Evolutionary conservation across 331 rosid genomes (phyloP).

Genomic region (Dryas integrifolia): DNA sequence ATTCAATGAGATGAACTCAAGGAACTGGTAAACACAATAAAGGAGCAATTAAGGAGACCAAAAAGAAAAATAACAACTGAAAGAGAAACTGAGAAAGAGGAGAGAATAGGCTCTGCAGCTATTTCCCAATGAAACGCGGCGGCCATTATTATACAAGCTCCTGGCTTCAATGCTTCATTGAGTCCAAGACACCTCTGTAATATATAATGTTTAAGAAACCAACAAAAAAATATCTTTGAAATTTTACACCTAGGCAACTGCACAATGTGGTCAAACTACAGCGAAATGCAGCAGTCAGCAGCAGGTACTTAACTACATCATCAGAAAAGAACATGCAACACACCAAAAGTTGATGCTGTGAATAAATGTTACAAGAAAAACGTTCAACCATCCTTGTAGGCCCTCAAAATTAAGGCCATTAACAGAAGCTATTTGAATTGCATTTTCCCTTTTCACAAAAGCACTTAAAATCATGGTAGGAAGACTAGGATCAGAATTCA

Average conservation of each 20-base stretch:
- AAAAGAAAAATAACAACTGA: not conserved
- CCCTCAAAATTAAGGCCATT: not conserved
- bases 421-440: not conserved
- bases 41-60: not conserved
- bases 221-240: not conserved
- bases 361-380: not conserved
- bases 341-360: not conserved
- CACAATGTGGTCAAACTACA: not conserved
- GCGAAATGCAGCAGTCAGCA: not conserved
- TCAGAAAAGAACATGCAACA: not conserved
- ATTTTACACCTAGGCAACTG: not conserved
- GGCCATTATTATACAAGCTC: not conserved
- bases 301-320: not conserved
- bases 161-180: no score
- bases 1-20: not conserved
- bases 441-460: not conserved
- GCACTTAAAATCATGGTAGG: not conserved
- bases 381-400: not conserved
- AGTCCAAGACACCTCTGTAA: no score
- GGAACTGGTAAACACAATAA: not conserved
- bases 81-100: no score
- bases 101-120: not conserved
- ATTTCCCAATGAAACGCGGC: not conserved
- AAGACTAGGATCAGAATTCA: not conserved
- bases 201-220: no score